Conservation (phyloP, 306 rosid species). For the Rubus idaeus region DNA sequence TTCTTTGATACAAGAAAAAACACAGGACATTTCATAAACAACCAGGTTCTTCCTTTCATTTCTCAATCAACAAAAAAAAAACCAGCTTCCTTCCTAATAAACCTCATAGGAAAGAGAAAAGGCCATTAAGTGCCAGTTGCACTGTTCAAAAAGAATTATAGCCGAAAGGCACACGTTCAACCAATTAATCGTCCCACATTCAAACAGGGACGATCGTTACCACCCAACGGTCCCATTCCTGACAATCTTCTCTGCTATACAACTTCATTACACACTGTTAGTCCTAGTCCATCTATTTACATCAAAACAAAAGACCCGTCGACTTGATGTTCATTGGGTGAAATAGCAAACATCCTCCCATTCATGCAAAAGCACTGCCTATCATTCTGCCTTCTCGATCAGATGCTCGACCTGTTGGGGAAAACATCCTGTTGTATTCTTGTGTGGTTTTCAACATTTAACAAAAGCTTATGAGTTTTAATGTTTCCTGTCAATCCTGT, state of each 20-base stretch:
- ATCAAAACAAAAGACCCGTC: constrained; percentile 34
- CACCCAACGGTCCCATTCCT: constrained; percentile 39
- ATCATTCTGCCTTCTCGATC: constrained; percentile 28
- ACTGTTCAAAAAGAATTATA: constrained; percentile 46
- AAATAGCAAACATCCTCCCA: constrained; percentile 36
- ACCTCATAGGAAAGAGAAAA: constrained; percentile 11
- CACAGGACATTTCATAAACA: neutral
- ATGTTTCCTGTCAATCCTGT: constrained; percentile 31
- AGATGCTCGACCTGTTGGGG: constrained; percentile 27
- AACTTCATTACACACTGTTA: constrained; percentile 54
- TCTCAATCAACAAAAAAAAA: neutral
- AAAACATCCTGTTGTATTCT: constrained; percentile 24
- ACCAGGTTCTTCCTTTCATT: neutral
- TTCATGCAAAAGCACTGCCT: constrained; percentile 36
- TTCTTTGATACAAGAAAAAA: neutral
- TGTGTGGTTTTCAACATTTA: constrained; percentile 21
- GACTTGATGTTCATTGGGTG: constrained; percentile 30
- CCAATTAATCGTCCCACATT: constrained; percentile 40
- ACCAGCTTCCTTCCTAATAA: neutral
- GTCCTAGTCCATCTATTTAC: constrained; percentile 57
- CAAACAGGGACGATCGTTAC: constrained; percentile 27
- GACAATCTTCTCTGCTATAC: constrained; percentile 54
- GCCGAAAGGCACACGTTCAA: constrained; percentile 31
- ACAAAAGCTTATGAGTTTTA: constrained; percentile 16
- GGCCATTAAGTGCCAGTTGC: constrained; percentile 36